phyloP scores from a whole-genome alignment of 228 moss, liverwort and hornwort genomes.

The Sphagnum magellanicum region DNA sequence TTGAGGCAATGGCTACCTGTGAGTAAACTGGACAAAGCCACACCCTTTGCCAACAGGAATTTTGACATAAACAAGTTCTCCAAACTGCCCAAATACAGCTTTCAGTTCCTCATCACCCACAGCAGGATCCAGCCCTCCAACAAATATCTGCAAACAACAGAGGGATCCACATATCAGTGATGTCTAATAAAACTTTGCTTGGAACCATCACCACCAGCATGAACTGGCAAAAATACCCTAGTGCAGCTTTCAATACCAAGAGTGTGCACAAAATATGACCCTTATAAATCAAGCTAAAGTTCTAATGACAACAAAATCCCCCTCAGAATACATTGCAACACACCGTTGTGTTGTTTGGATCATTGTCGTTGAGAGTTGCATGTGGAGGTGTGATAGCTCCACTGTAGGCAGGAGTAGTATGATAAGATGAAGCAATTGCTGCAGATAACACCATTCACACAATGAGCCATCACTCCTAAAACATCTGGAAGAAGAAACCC shows the following conservation, averaged over 20 bases:
- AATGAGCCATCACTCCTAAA: no score
- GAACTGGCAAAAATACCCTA: no score
- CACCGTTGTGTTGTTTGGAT: slow-evolving; percentile 99
- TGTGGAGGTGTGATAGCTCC: slow-evolving; percentile 81
- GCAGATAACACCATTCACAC: slow-evolving; percentile 38
- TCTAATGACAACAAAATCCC: no score
- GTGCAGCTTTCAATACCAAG: no score
- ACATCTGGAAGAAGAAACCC: no score
- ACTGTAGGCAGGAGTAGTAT: slow-evolving; percentile 48
- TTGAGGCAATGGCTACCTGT: slow-evolving; percentile 42
- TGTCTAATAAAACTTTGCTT: no score
- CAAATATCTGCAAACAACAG: slow-evolving; percentile 64
- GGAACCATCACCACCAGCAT: no score
- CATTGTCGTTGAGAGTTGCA: slow-evolving; percentile 83
- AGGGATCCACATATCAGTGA: background rate
- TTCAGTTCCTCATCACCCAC: slow-evolving; percentile 93
- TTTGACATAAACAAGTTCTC: slow-evolving; percentile 97
- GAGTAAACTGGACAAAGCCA: slow-evolving; percentile 96
- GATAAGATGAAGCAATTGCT: slow-evolving; percentile 74
- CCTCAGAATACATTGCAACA: slow-evolving; percentile 9
- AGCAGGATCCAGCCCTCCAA: slow-evolving; percentile 91
- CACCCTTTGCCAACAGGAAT: slow-evolving; percentile 97
- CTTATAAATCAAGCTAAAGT: no score
- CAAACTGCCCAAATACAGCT: slow-evolving; percentile 90
- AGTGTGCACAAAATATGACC: no score